Conservation (phyloP, 805 yeast genomes). For the Zygosaccharomyces siamensis region DNA sequence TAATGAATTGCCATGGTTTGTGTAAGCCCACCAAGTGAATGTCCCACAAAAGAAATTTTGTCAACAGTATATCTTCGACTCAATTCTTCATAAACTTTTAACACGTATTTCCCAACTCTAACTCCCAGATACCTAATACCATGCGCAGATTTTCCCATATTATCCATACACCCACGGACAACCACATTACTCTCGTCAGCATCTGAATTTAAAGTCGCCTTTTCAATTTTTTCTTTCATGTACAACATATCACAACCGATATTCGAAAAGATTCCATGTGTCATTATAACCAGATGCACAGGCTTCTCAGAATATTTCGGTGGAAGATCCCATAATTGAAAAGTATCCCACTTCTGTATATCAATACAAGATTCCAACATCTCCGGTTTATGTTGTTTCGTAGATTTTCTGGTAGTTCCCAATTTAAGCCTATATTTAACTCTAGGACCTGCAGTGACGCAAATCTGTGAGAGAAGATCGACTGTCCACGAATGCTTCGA, state of each 20-base stretch:
- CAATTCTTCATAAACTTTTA: conserved; percentile 44
- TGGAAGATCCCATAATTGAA: conserved; percentile 73
- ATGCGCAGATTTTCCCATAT: conserved; percentile 81
- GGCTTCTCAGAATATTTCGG: conserved; percentile 48
- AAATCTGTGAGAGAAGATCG: conserved; percentile 74
- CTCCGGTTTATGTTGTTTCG: conserved; percentile 1
- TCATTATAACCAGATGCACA: conserved; percentile 75
- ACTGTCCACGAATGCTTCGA: conserved; percentile 64
- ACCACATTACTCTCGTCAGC: conserved; percentile 49
- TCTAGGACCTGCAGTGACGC: conserved; percentile 65
- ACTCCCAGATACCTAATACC: conserved; percentile 84
- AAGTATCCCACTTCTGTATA: conserved; percentile 47
- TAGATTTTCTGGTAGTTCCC: conserved; percentile 39
- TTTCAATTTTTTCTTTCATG: conserved; percentile 73
- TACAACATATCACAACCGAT: conserved; percentile 86
- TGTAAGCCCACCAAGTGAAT: conserved; percentile 88
- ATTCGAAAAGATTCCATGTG: conserved; percentile 92
- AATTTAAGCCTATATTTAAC: conserved; percentile 62
- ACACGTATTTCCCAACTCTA: conserved; percentile 67
- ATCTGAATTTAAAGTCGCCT: conserved; percentile 16
- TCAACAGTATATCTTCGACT: conserved; percentile 40
- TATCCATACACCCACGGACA: conserved; percentile 77
- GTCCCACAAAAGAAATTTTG: conserved; percentile 83
- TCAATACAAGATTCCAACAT: conserved; percentile 14
- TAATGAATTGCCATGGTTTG: conserved; percentile 90